Evolutionary conservation across 116 monocot genomes (phyloP).

Genomic region (Iris pallida): DNA sequence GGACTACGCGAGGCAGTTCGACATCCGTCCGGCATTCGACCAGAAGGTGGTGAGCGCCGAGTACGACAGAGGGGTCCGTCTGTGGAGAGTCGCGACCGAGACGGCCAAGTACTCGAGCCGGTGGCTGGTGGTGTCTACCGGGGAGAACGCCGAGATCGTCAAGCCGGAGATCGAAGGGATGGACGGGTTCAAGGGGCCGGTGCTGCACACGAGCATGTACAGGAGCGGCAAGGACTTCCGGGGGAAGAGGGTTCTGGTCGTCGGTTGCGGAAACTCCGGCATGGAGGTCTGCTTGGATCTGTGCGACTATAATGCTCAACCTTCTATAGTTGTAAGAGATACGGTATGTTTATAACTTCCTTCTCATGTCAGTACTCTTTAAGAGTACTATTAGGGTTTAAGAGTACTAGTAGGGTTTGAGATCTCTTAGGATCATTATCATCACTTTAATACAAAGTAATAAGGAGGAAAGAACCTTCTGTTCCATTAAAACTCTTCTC

Average conservation of each 20-base stretch:
- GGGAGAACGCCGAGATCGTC: slow-evolving; percentile 77
- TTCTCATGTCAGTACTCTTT: too few relatives aligned
- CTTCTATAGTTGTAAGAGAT: slow-evolving; percentile 67
- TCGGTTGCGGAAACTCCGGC: slow-evolving; percentile 82
- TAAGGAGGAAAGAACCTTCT: too few relatives aligned
- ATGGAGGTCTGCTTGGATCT: slow-evolving; percentile 95
- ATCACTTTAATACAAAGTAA: too few relatives aligned
- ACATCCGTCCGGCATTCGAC: slow-evolving; percentile 42
- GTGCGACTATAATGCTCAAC: slow-evolving; percentile 57
- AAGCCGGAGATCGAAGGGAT: slow-evolving; percentile 63
- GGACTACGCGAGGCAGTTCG: slow-evolving; percentile 52
- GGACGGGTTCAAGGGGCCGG: slow-evolving; percentile 36
- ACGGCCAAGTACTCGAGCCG: slow-evolving; percentile 28
- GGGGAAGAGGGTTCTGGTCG: slow-evolving; percentile 71
- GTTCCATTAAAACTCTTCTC: too few relatives aligned
- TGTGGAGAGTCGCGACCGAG: slow-evolving; percentile 49
- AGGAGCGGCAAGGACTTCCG: slow-evolving; percentile 41
- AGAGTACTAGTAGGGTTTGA: too few relatives aligned
- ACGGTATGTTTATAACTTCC: slow-evolving; percentile 32
- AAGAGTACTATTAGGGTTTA: too few relatives aligned
- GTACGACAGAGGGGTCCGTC: slow-evolving; percentile 28
- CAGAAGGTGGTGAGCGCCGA: slow-evolving; percentile 41
- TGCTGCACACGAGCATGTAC: slow-evolving; percentile 62
- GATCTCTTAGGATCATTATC: too few relatives aligned
- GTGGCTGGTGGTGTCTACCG: slow-evolving; percentile 79